Evolutionary conservation across 192 early-diverging fungal genomes (phyloP), one percentile per base, ranked within the genome.

Genomic region (Dimargaris cristalligena): DNA sequence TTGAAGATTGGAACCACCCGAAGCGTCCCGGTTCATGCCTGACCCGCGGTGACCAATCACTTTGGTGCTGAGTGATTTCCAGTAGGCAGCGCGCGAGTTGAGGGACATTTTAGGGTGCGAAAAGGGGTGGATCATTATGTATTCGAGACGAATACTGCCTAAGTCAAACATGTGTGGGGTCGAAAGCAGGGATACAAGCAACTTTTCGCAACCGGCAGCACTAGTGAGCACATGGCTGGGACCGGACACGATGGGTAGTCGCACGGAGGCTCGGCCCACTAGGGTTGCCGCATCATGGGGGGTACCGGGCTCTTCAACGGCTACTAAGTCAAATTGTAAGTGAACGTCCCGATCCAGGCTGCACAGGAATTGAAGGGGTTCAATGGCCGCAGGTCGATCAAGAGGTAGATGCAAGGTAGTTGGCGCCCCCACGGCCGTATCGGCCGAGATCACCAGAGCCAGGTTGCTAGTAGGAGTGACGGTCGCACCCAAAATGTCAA

Each of bases 11-110:
- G 74, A 69, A 6, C 76, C 82, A 34, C 65, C 62, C 2, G 31
- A 2, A 29, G 63, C 67, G 44, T 64, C 73, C 22, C 60, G 54
- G 72, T 93, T 91, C 83, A 85, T 88, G 30, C 91, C 91, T 18
- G 82, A 76, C 22, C 91, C 91, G 46, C 91, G 87, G 70, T 94
- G 91, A 9, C 91, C 91, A 69, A 90, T 87, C 10, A 94, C 77
- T 67, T 78, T 80, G 0, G 79, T 84, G 11, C 68, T 71, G 1
- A 81, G 60, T 2, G 76, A 80, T 59, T 74, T 80, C 71, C 77
- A 75, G 47, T 79, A 83, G 3, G 76, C 78, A 22, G 75, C 69
- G 38, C 66, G 68, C 52, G 72, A 75, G 51, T 76, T 72, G 18
- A 77, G 65, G 14, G 64, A 70, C 63, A 85, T 72, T n/a, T 79